Evolutionary conservation across 257 asterid species (phyloP).

Genomic region (Fraxinus anomala): DNA sequence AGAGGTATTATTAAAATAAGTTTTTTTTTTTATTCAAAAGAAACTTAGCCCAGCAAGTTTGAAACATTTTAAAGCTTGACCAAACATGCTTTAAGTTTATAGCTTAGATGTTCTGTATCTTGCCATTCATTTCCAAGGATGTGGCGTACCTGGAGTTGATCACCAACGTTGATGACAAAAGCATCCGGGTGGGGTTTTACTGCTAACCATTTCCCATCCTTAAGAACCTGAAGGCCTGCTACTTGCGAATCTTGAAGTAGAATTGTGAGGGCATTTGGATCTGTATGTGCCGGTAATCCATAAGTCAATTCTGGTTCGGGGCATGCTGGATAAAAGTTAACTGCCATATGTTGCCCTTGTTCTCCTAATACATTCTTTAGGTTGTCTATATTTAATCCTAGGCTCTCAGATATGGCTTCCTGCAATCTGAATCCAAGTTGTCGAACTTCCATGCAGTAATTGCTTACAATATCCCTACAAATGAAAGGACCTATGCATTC

Average conservation of each 20-base stretch:
- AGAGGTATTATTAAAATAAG: background rate
- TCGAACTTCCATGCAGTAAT: conserved; percentile 28
- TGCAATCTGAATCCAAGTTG: conserved; percentile 30
- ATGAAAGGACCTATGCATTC: background rate
- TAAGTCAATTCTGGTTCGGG: conserved; percentile 61
- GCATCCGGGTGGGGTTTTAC: conserved; percentile 54
- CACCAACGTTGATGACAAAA: conserved; percentile 60
- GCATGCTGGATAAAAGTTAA: conserved; percentile 65
- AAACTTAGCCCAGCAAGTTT: background rate
- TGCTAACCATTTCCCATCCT: conserved; percentile 57
- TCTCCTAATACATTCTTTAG: conserved; percentile 41
- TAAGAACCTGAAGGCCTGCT: conserved; percentile 58
- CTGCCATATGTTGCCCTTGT: conserved; percentile 70
- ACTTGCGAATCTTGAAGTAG: conserved; percentile 58
- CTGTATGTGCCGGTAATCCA: conserved; percentile 65
- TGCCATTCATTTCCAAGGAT: background rate
- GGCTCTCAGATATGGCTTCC: conserved; percentile 28
- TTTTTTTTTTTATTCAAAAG: background rate
- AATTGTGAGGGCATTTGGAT: conserved; percentile 58
- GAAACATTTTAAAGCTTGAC: background rate
- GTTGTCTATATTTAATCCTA: conserved; percentile 27
- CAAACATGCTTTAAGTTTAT: background rate
- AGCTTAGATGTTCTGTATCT: background rate
- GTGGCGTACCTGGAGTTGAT: conserved; percentile 55
- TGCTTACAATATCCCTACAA: conserved; percentile 31